Percentiles rank a stretch among this genome's conserved stretches.
Evolutionary conservation across 148 eudicot species (phyloP).

Genomic region (Cornus kousa): DNA sequence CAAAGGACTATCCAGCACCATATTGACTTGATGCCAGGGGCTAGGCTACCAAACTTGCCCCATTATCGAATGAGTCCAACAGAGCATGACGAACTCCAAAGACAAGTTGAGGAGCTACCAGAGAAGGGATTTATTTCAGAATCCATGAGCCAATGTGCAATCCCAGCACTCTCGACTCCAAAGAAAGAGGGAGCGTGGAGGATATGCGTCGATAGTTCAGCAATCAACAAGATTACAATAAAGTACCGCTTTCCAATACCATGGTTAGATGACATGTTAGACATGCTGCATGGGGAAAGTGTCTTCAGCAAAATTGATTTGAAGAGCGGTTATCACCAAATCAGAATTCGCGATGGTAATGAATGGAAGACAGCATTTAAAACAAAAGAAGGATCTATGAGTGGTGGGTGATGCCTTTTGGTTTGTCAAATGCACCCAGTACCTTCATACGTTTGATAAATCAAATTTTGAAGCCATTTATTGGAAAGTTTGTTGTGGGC

Average conservation of each 20-base stretch:
- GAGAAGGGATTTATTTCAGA: neutral
- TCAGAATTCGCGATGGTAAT: neutral
- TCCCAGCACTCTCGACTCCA: neutral
- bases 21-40: neutral
- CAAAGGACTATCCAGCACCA: too few relatives aligned
- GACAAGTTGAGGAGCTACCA: neutral
- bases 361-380: neutral
- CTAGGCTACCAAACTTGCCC: neutral
- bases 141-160: neutral
- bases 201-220: neutral
- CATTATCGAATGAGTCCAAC: constrained; percentile 1
- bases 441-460: too few relatives aligned
- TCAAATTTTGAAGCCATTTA: too few relatives aligned
- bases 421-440: too few relatives aligned
- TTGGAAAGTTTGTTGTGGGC: too few relatives aligned
- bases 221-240: neutral
- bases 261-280: neutral
- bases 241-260: neutral
- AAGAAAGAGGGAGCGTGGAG: neutral
- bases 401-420: too few relatives aligned
- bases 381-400: neutral
- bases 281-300: neutral
- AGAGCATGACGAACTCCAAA: neutral
- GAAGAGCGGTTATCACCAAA: constrained; percentile 2
- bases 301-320: neutral